phyloP scores from a whole-genome alignment of 2,329 filamentous ascomycete genomes.

The Fusarium avenaceum region DNA sequence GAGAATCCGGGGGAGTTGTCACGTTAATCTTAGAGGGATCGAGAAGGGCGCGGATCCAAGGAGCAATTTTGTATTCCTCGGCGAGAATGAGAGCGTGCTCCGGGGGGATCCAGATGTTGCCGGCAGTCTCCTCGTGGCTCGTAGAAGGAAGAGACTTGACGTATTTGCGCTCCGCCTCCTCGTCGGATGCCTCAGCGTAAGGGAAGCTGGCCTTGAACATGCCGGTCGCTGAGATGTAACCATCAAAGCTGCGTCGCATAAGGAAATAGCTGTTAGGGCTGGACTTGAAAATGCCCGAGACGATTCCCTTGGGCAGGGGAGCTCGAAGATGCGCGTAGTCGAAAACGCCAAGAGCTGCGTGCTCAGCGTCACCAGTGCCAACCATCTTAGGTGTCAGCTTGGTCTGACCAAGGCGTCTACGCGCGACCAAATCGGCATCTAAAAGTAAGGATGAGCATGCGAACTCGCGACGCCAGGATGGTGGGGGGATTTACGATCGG shows the following conservation, averaged over 20 bases:
- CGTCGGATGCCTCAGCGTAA: constrained; percentile 78
- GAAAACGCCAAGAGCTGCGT: constrained; percentile 82
- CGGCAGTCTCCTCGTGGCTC: constrained; percentile 91
- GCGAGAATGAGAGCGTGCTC: constrained; percentile 84
- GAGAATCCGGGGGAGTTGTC: constrained; percentile 72
- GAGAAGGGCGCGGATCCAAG: constrained; percentile 93
- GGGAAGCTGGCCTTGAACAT: constrained; percentile 95
- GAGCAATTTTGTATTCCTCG: constrained; percentile 85
- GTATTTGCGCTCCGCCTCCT: constrained; percentile 82
- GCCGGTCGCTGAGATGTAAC: constrained; percentile 86
- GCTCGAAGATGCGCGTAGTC: constrained; percentile 97
- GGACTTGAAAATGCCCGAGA: constrained; percentile 92
- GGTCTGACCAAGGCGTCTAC: constrained; percentile 92
- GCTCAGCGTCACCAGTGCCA: constrained; percentile 79
- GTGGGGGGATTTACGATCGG: constrained; percentile 65
- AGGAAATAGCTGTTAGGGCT: constrained; percentile 95
- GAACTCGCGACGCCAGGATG: constrained; percentile 26
- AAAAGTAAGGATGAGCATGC: constrained; percentile 47
- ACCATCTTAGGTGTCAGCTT: constrained; percentile 87
- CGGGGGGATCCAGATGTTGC: constrained; percentile 96
- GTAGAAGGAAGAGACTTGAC: constrained; percentile 87
- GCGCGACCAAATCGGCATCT: constrained; percentile 82
- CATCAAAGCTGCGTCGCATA: constrained; percentile 90
- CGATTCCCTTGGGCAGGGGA: constrained; percentile 90
- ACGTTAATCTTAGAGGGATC: constrained; percentile 83